Conservation (phyloP, 352 stramenopile genomes). For the Thalassiosira hispida region DNA sequence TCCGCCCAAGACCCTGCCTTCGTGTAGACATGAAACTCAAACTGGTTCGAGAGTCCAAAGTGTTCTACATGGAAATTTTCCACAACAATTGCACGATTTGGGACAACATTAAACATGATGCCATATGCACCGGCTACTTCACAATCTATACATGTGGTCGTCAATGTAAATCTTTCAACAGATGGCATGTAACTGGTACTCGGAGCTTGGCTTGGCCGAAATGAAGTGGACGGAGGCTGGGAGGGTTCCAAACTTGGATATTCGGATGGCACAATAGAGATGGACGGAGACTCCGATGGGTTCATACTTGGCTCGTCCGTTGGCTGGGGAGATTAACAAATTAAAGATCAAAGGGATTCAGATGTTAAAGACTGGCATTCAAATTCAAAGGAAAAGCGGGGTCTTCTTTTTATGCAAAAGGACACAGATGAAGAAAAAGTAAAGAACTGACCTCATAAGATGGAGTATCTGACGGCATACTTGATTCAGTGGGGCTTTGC, state of each 20-base stretch:
- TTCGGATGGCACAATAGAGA: slow-evolving; percentile 9
- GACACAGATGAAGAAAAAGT: neutral
- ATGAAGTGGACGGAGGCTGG: slow-evolving; percentile 1
- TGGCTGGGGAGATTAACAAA: slow-evolving; percentile 5
- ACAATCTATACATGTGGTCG: neutral
- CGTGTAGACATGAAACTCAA: slow-evolving; percentile 27
- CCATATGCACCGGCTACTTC: slow-evolving; percentile 1
- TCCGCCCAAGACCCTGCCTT: slow-evolving; percentile 11
- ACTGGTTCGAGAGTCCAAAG: neutral
- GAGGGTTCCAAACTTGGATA: slow-evolving; percentile 9
- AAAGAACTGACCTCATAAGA: slow-evolving; percentile 14
- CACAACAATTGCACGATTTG: slow-evolving; percentile 20
- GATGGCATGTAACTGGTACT: slow-evolving; percentile 26
- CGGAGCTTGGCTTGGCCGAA: neutral
- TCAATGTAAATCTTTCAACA: neutral
- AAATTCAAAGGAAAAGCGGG: too few species aligned
- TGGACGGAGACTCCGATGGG: slow-evolving; percentile 13
- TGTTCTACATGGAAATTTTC: slow-evolving; percentile 31
- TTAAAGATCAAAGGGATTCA: neutral
- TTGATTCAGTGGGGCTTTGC: neutral
- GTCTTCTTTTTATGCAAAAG: too few species aligned
- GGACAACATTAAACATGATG: slow-evolving; percentile 29
- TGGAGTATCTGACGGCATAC: neutral
- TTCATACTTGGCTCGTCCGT: slow-evolving; percentile 5
- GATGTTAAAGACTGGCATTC: too few species aligned